Percentiles rank a stretch among this genome's conserved stretches.
Evolutionary conservation across 345 rosid genomes (phyloP).

Genomic region (Hevea brasiliensis): DNA sequence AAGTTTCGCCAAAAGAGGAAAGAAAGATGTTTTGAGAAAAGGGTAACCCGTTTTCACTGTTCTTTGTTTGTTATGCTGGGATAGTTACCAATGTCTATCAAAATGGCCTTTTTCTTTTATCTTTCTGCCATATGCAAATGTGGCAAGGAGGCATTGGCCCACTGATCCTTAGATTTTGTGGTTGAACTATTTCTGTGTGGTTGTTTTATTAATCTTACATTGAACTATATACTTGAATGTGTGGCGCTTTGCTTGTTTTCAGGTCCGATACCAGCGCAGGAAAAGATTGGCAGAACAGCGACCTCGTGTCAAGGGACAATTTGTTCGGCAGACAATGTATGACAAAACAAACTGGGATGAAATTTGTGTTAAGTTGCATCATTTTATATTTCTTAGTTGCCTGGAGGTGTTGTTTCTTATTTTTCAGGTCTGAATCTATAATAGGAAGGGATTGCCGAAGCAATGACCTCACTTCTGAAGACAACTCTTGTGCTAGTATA

Average conservation of each 20-base stretch:
- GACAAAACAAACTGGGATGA: neutral
- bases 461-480: slow-evolving; percentile 31
- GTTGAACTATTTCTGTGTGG: no score
- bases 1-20: slow-evolving; percentile 80
- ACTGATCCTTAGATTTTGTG: no score
- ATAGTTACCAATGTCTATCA: neutral
- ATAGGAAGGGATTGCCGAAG: slow-evolving; percentile 36
- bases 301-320: slow-evolving; percentile 61
- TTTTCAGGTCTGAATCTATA: slow-evolving; percentile 34
- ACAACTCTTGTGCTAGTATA: slow-evolving; percentile 28
- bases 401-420: neutral
- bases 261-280: slow-evolving; percentile 67
- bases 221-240: neutral
- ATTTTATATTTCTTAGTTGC: neutral
- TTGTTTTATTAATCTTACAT: neutral
- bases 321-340: slow-evolving; percentile 47
- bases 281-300: slow-evolving; percentile 67
- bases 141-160: neutral
- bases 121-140: neutral
- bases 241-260: slow-evolving; percentile 13
- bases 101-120: neutral
- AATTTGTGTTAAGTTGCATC: neutral
- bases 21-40: slow-evolving; percentile 75
- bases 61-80: neutral
- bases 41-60: slow-evolving; percentile 39